A percentile compares a stretch with the other conserved stretches of the same genome.
Conservation (phyloP, 495 filamentous ascomycete species). For the Aspergillus hancockii region DNA sequence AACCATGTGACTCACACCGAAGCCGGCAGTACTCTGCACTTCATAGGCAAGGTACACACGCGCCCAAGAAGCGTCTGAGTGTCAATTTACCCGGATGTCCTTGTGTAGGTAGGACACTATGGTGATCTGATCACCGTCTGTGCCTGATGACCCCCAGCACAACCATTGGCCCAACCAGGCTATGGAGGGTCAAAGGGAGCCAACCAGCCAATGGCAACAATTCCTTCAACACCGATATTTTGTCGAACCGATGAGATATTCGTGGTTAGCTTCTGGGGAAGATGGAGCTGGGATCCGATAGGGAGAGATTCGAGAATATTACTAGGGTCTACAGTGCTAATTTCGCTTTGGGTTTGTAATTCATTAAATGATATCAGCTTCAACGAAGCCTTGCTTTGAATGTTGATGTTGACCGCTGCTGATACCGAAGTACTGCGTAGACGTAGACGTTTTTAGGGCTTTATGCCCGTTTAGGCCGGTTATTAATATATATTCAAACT, state of each 20-base stretch:
- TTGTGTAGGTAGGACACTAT: neutral
- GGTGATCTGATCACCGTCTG: constrained; percentile 14
- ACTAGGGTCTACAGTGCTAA: constrained; percentile 11
- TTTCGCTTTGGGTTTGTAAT: constrained; percentile 1
- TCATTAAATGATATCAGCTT: neutral
- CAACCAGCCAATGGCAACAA: constrained; percentile 7
- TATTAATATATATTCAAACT: neutral
- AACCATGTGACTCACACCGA: constrained; percentile 6
- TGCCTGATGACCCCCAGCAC: constrained; percentile 15
- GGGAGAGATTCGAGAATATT: constrained; percentile 9
- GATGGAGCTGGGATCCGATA: constrained; percentile 14
- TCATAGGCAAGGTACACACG: constrained; percentile 10
- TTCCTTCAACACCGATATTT: constrained; percentile 15
- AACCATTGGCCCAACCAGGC: neutral
- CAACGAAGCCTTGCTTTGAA: neutral
- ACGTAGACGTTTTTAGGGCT: constrained; percentile 2
- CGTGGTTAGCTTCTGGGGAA: constrained; percentile 20
- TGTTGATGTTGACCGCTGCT: neutral
- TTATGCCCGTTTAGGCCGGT: neutral
- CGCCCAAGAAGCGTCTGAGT: constrained; percentile 5
- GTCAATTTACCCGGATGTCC: neutral
- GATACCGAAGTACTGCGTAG: neutral
- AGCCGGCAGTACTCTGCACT: constrained; percentile 2
- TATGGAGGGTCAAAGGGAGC: neutral
- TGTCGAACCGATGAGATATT: constrained; percentile 9